These are phyloP conservation scores for Penicillium aurantiogriseum DNA, from an alignment of 2,329 filamentous ascomycete species.

Conservation along the genomic window DNA sequence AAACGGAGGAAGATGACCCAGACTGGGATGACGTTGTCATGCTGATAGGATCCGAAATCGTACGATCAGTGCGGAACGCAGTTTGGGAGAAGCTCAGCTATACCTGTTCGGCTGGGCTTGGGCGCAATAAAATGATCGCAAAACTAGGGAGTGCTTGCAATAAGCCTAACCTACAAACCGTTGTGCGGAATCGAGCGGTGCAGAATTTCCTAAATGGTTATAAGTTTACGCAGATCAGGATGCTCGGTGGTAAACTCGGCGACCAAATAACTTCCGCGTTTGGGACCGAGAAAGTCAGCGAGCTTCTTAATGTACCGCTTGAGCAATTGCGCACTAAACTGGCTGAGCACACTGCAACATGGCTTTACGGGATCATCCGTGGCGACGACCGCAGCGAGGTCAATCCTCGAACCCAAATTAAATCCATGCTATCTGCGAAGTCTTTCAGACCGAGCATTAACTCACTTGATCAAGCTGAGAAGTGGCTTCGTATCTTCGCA, in stretches of 20 bases:
- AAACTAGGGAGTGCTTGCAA: slow-evolving; percentile 89
- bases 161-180: slow-evolving; percentile 91
- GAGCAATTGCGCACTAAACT: slow-evolving; percentile 75
- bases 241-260: slow-evolving; percentile 91
- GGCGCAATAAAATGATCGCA: slow-evolving; percentile 89
- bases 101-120: slow-evolving; percentile 87
- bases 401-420: slow-evolving; percentile 86
- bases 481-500: slow-evolving; percentile 87
- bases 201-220: slow-evolving; percentile 75
- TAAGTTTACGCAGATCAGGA: slow-evolving; percentile 93
- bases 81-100: slow-evolving; percentile 73
- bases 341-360: slow-evolving; percentile 78
- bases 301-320: slow-evolving; percentile 69
- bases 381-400: slow-evolving; percentile 87
- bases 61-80: slow-evolving; percentile 68
- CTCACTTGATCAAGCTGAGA: slow-evolving; percentile 70
- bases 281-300: slow-evolving; percentile 73
- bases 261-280: slow-evolving; percentile 81
- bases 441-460: slow-evolving; percentile 85
- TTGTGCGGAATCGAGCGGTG: slow-evolving; percentile 83
- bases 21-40: slow-evolving; percentile 97
- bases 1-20: slow-evolving; percentile 74
- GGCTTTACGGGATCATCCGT: slow-evolving; percentile 81
- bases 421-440: slow-evolving; percentile 96
- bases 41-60: slow-evolving; percentile 82